phyloP scores from a whole-genome alignment of 2,329 filamentous ascomycete species.

The Trichoderma breve region DNA sequence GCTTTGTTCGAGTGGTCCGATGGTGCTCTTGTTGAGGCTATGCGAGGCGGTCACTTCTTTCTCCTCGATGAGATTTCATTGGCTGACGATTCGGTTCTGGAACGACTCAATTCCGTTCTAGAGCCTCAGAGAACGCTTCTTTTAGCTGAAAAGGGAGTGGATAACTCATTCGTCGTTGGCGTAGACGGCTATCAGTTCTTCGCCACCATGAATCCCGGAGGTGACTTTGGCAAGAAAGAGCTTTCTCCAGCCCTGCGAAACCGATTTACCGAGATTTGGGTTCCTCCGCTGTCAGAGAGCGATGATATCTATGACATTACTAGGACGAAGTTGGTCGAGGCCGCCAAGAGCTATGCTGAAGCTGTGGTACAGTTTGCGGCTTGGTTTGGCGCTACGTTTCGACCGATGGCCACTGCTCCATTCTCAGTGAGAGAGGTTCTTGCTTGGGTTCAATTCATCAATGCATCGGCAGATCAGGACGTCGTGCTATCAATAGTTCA shows the following conservation, averaged over 20 bases:
- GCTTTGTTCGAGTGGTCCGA: slow-evolving; percentile 96
- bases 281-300: slow-evolving; percentile 78
- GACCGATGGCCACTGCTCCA: slow-evolving; percentile 68
- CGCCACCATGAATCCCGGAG: slow-evolving; percentile 98
- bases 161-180: slow-evolving; percentile 76
- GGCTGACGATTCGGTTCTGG: slow-evolving; percentile 94
- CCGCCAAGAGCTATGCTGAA: slow-evolving; percentile 57
- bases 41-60: slow-evolving; percentile 88
- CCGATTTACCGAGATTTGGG: slow-evolving; percentile 98
- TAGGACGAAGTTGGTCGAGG: slow-evolving; percentile 63
- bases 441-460: slow-evolving; percentile 91
- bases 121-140: slow-evolving; percentile 84
- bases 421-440: slow-evolving; percentile 92
- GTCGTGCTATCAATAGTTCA: slow-evolving; percentile 60
- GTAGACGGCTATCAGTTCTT: slow-evolving; percentile 86
- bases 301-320: slow-evolving; percentile 89
- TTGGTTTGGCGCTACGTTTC: slow-evolving; percentile 87
- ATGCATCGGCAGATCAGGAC: slow-evolving; percentile 52
- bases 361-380: slow-evolving; percentile 82
- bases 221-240: slow-evolving; percentile 97
- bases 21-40: slow-evolving; percentile 87
- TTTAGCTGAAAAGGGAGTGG: slow-evolving; percentile 87
- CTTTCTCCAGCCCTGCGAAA: slow-evolving; percentile 92
- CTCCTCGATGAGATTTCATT: slow-evolving; percentile 96
- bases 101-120: slow-evolving; percentile 93